A percentile compares a stretch with the other conserved stretches of the same genome.
Conservation (phyloP, 495 filamentous ascomycete genomes). For the Talaromyces liani region DNA sequence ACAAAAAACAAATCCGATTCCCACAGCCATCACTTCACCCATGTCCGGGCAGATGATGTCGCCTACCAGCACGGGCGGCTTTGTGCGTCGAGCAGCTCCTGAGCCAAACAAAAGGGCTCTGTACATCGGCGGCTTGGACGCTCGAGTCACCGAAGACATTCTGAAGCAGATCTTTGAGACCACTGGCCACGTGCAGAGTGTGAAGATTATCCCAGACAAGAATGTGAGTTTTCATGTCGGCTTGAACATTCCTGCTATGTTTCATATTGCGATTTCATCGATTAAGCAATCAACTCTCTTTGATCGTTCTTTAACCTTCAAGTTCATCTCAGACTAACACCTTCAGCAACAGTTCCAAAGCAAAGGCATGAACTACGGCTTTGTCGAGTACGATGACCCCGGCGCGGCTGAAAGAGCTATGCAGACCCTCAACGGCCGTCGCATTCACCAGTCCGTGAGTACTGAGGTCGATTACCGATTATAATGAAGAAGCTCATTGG, state of each 20-base stretch:
- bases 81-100: slow-evolving; percentile 84
- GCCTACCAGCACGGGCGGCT: slow-evolving; percentile 69
- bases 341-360: slow-evolving; percentile 51
- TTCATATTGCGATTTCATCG: background rate
- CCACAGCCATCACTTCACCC: slow-evolving; percentile 84
- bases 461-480: background rate
- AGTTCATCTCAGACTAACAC: background rate
- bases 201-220: slow-evolving; percentile 99
- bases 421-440: slow-evolving; percentile 89
- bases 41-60: slow-evolving; percentile 77
- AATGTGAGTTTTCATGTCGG: slow-evolving; percentile 57
- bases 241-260: background rate
- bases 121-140: slow-evolving; percentile 93
- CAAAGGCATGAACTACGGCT: slow-evolving; percentile 98
- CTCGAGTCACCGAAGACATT: slow-evolving; percentile 92
- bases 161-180: slow-evolving; percentile 98
- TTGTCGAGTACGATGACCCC: slow-evolving; percentile 98
- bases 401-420: slow-evolving; percentile 94
- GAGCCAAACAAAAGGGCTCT: slow-evolving; percentile 98
- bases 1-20: slow-evolving; percentile 94
- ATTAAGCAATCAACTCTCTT: background rate
- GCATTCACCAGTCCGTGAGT: slow-evolving; percentile 89
- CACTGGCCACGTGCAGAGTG: slow-evolving; percentile 93
- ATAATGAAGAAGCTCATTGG: slow-evolving; percentile 12
- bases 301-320: background rate